These are phyloP conservation scores for Aspergillus pseudonomiae DNA, from an alignment of 2,329 filamentous ascomycete genomes.

Conservation along the genomic window DNA sequence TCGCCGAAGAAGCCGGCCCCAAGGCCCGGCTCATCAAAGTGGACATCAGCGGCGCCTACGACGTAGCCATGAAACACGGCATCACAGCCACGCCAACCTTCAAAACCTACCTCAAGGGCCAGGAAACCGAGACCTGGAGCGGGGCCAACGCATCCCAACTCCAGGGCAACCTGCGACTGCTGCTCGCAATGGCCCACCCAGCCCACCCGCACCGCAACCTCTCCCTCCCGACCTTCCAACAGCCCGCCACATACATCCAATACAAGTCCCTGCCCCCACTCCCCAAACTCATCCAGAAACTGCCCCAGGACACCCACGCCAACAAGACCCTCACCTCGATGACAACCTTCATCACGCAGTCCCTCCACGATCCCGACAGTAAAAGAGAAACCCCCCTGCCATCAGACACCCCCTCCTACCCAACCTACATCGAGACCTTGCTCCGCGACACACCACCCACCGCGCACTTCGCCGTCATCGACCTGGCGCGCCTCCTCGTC, in stretches of 20 bases:
- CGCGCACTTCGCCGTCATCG: constrained; percentile 77
- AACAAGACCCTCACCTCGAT: constrained; percentile 65
- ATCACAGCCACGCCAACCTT: constrained; percentile 85
- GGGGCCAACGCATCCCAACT: constrained; percentile 73
- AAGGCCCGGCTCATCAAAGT: constrained; percentile 79
- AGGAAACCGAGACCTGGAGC: constrained; percentile 77
- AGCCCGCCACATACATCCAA: constrained; percentile 64
- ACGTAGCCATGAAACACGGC: constrained; percentile 66
- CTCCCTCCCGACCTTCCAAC: constrained; percentile 70
- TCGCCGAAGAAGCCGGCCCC: constrained; percentile 72
- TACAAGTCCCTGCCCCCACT: constrained; percentile 82
- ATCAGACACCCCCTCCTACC: constrained; percentile 68
- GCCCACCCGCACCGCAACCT: constrained; percentile 75
- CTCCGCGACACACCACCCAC: constrained; percentile 62
- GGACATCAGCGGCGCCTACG: constrained; percentile 70
- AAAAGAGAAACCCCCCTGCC: constrained; percentile 66
- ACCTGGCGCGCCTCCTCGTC: constrained; percentile 78
- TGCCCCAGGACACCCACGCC: constrained; percentile 61
- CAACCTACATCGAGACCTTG: constrained; percentile 61
- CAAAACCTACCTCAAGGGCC: constrained; percentile 76
- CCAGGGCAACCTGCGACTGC: constrained; percentile 69
- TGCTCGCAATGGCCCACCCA: constrained; percentile 75
- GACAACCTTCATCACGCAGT: constrained; percentile 67
- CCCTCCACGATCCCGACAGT: constrained; percentile 39
- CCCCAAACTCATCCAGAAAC: constrained; percentile 77